These are phyloP conservation scores for Gracilaria gracilis DNA, from an alignment of 23 red algal genomes.

Conservation along the genomic window DNA sequence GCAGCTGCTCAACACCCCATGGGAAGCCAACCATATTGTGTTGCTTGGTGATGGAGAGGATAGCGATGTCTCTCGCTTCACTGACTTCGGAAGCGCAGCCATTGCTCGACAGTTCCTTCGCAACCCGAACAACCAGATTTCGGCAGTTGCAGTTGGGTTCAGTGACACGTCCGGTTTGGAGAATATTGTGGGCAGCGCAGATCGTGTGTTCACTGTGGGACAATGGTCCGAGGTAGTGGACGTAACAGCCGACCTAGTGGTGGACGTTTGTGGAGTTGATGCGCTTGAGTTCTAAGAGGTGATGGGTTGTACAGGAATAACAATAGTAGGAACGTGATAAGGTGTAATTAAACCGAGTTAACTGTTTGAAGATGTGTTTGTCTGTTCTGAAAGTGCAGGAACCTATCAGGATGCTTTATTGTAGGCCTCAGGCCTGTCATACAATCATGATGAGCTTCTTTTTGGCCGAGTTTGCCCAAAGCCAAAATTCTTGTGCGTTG, in stretches of 20 bases:
- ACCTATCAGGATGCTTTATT: no score
- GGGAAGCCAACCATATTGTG: slow-evolving; percentile 34
- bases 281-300: slow-evolving; percentile 8
- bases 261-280: slow-evolving; percentile 23
- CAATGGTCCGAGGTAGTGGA: slow-evolving; percentile 20
- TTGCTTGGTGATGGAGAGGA: slow-evolving; percentile 28
- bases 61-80: not conserved
- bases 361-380: no score
- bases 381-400: no score
- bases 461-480: no score
- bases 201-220: slow-evolving; percentile 16
- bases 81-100: not conserved
- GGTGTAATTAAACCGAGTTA: no score
- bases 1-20: not conserved
- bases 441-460: no score
- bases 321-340: no score
- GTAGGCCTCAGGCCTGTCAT: no score
- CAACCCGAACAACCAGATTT: slow-evolving; percentile 30
- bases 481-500: no score
- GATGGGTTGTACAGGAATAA: no score
- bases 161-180: not conserved
- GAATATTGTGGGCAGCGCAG: not conserved
- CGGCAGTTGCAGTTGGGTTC: slow-evolving; percentile 33
- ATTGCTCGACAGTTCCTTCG: slow-evolving; percentile 1
- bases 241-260: slow-evolving; percentile 24